Base-by-base conservation (phyloP, 257 asterid genomes). In the Coffea canephora region DNA sequence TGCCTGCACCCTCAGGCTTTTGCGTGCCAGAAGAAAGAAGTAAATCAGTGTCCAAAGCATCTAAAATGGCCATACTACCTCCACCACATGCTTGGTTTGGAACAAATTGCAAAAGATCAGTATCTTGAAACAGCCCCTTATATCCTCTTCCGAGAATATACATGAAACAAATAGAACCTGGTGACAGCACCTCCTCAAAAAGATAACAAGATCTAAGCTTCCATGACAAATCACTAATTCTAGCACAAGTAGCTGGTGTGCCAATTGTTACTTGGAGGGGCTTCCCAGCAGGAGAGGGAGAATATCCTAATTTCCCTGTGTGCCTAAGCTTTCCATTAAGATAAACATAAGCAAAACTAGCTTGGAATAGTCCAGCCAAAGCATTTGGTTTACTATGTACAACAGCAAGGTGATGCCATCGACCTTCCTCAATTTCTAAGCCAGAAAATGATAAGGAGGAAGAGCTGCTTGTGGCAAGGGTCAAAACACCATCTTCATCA, bases 361-460 rank as follows among this genome's bases (percentile, higher is more conserved):
- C 95, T 84, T 96, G 99, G 85, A 96, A 96, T 59, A 96, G 88
- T 77, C 99, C 99, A 74, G 98, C 99, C 96, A 96, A 91, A 81
- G 99, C 99, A 89, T 94, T 94, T 64, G 99, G 99, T 85, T 96
- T 96, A 89, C 97, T 94, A 83, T 96, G 99, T 84, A 96, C 99
- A 83, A 96, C 89, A 76, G 97, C 97, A 41, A 96, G 97, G 87
- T 96, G 99, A 94, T 96, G 92, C 99, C 99, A 96, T 87, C 98
- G 88, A 70, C 96, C 97, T 89, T 96, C 99, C 86, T 91, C 97
- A 89, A 96, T 88, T 83, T 94, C 99, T 86, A 92, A 83, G 82
- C 95, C 98, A 80, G 96, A 77, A 87, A 92, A 96, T 46, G 98
- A 90, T 85, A 94, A 85, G 71, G 92, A 96, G 81, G 97, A 91